These are phyloP conservation scores for Talaromyces liani DNA, from an alignment of 495 filamentous ascomycete species.

Conservation along the genomic window DNA sequence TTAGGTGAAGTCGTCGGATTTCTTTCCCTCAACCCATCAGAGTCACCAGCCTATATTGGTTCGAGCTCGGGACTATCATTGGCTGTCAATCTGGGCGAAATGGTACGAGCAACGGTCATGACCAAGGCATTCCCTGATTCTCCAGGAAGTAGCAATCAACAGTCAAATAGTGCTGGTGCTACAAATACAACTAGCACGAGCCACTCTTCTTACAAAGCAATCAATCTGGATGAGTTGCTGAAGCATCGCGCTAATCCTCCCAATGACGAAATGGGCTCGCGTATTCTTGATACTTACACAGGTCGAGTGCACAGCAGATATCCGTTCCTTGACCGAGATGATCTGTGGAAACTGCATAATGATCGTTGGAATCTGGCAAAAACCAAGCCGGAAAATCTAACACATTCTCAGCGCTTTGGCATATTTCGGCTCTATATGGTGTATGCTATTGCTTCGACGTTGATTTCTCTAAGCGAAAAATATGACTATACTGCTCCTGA, in stretches of 20 bases:
- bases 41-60: slow-evolving; percentile 46
- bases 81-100: slow-evolving; percentile 42
- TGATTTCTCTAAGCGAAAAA: slow-evolving; percentile 40
- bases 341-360: slow-evolving; percentile 37
- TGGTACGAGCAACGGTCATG: slow-evolving; percentile 44
- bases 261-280: slow-evolving; percentile 38
- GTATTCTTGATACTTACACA: slow-evolving; percentile 40
- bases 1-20: slow-evolving; percentile 47
- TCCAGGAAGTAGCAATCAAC: neutral
- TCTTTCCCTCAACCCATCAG: slow-evolving; percentile 38
- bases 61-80: slow-evolving; percentile 44
- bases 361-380: slow-evolving; percentile 35
- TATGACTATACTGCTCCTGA: slow-evolving; percentile 39
- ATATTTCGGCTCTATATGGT: slow-evolving; percentile 46
- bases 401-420: slow-evolving; percentile 34
- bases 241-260: slow-evolving; percentile 39
- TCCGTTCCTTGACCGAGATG: slow-evolving; percentile 40
- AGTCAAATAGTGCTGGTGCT: neutral
- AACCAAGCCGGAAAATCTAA: slow-evolving; percentile 31
- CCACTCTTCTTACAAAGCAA: slow-evolving; percentile 9
- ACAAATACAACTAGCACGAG: neutral
- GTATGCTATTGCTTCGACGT: slow-evolving; percentile 45
- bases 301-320: slow-evolving; percentile 39
- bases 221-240: slow-evolving; percentile 32
- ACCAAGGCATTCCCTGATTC: slow-evolving; percentile 8